Conservation (phyloP, 2,329 filamentous ascomycete species). For the Aspergillus fumigatus region DNA sequence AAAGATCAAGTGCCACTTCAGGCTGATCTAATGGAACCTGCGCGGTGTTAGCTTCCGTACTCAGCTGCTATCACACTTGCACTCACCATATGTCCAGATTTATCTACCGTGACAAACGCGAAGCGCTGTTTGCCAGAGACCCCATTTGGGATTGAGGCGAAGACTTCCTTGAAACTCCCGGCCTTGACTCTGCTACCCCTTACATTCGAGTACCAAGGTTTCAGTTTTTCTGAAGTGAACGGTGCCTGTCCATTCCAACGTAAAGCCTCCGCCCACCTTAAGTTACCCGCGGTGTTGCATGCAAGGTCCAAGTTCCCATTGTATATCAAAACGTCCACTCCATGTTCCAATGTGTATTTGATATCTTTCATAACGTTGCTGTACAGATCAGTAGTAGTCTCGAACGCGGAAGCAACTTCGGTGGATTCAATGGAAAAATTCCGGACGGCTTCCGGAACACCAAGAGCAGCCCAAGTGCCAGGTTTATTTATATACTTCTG, state of each 20-base stretch:
- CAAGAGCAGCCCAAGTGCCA: conserved; percentile 10
- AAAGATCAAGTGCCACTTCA: conserved; percentile 3
- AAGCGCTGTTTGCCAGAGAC: not conserved
- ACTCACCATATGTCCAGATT: conserved; percentile 4
- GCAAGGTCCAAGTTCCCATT: conserved; percentile 1
- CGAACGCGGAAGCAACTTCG: conserved; percentile 5
- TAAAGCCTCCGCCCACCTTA: not conserved
- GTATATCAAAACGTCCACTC: conserved; percentile 1
- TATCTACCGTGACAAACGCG: conserved; percentile 3
- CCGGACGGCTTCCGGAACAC: conserved; percentile 6
- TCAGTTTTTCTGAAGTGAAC: not conserved
- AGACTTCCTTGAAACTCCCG: conserved; percentile 1
- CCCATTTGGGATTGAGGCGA: not conserved
- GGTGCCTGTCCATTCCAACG: not conserved
- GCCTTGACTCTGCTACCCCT: not conserved
- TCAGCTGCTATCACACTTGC: not conserved
- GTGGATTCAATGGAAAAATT: conserved; percentile 7
- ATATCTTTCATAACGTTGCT: conserved; percentile 6
- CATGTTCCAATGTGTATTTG: conserved; percentile 9
- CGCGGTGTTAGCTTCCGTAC: not conserved
- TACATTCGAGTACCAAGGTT: not conserved
- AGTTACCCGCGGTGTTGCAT: not conserved
- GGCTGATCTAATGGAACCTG: conserved; percentile 3
- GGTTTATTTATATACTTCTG: conserved; percentile 13
- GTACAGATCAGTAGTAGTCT: conserved; percentile 5